phyloP scores from a whole-genome alignment of 768 basidiomycete genomes.

The Tricholoma flavovirens region DNA sequence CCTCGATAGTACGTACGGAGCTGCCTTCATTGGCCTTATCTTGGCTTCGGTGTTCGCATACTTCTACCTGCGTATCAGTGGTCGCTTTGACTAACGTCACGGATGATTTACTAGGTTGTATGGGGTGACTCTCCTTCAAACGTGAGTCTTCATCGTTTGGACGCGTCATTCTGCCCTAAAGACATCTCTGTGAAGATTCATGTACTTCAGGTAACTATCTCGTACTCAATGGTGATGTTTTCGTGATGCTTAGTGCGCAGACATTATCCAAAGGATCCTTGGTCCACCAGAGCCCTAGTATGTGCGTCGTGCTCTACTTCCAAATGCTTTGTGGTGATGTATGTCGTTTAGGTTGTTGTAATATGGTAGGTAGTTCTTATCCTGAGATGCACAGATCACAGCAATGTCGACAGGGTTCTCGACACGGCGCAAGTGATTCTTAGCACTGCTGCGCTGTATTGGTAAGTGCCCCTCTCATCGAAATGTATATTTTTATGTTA shows the following conservation, averaged over 20 bases:
- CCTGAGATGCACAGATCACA: not conserved
- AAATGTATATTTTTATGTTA: not conserved
- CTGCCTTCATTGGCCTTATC: constrained; percentile 40
- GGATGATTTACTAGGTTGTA: constrained; percentile 30
- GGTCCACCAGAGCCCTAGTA: constrained; percentile 35
- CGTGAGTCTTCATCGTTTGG: constrained; percentile 21
- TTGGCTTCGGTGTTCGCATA: constrained; percentile 36
- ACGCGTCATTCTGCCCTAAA: not conserved
- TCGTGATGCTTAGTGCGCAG: constrained; percentile 13
- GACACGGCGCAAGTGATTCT: constrained; percentile 42
- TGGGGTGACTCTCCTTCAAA: constrained; percentile 41
- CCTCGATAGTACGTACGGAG: constrained; percentile 36
- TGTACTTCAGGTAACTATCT: constrained; percentile 34
- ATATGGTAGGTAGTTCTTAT: constrained; percentile 23
- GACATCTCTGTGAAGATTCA: constrained; percentile 23
- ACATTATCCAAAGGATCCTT: constrained; percentile 35
- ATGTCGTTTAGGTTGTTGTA: constrained; percentile 26
- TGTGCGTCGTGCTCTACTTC: not conserved
- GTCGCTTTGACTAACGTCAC: constrained; percentile 3
- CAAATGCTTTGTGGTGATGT: not conserved
- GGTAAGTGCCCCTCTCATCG: constrained; percentile 22
- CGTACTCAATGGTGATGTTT: not conserved
- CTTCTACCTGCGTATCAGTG: not conserved
- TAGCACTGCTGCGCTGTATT: constrained; percentile 40
- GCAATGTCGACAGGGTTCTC: constrained; percentile 24